Base-by-base conservation (phyloP, 768 basidiomycete species). In the Kwoniella sp. region DNA sequence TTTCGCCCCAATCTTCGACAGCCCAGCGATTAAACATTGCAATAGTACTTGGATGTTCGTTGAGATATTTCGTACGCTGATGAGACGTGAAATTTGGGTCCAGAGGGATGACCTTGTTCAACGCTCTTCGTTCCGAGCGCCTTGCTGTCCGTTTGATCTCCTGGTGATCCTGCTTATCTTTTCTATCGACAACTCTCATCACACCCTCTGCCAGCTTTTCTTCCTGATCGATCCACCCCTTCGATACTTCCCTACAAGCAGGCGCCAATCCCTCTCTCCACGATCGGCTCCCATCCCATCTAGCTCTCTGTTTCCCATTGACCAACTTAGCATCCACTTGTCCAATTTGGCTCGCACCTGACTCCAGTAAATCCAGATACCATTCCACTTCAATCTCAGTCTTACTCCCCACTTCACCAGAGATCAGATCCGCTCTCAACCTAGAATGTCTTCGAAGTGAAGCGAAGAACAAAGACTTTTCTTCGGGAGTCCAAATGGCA, bases 341-440 rank as follows among this genome's bases (percentile, higher is more conserved):
- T 0, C 56, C 53, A 0, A 58, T 40, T 17, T 33, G 57, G 7
- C 26, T 64, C 1, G 47, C 49, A 60, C 69, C 60, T 50, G 81
- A 69, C 21, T 81, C 83, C 0, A 77, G 67, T 19, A 82, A 67
- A 33, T 86, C 82, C 65, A 92, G 78, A 71, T 90, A 92, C 26
- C 83, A 78, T 64, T 85, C 86, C 21, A 92, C 88, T 63, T 92
- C 89, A 54, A 84, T 79, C 9, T 85, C 82, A 15, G 82, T 85
- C 80, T 88, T 90, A 22, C 88, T 86, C 63, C 82, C 82, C n/a
- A 92, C 81, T 53, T 84, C 84, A 5, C 81, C 82, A 0, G 90
- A 86, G 54, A 93, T 88, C 51, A 92, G 83, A 77, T 92, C 91
- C 0, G 90, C 88, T 22, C 90, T 81, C 47, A 88, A 83, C 25